Conservation (phyloP, 768 basidiomycete genomes). For the Gloeopeniophorella convolvens region DNA sequence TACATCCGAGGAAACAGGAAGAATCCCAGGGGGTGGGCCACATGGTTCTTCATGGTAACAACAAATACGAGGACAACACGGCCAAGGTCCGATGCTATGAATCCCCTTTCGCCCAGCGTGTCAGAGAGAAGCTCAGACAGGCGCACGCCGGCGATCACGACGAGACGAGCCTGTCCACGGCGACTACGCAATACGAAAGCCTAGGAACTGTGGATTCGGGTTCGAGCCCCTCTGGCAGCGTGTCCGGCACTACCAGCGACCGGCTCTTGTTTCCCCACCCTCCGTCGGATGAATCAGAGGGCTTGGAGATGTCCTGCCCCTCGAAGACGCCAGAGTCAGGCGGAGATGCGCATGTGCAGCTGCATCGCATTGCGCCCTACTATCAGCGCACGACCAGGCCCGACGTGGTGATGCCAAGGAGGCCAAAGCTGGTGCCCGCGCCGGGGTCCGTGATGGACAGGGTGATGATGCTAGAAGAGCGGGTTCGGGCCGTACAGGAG, state of each 20-base stretch:
- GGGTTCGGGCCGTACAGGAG: neutral
- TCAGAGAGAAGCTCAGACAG: slow-evolving; percentile 35
- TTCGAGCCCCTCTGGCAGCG: no score
- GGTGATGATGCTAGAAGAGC: slow-evolving; percentile 14
- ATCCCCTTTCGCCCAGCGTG: slow-evolving; percentile 39
- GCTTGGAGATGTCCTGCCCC: neutral
- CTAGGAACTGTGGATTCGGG: neutral
- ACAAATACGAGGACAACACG: neutral
- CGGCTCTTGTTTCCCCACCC: neutral
- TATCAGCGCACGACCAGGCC: neutral
- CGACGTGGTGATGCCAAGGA: slow-evolving; percentile 2
- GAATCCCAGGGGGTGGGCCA: neutral
- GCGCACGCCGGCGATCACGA: neutral
- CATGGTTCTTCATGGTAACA: neutral
- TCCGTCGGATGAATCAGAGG: neutral
- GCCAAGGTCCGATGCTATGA: slow-evolving; percentile 20
- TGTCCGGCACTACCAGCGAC: neutral
- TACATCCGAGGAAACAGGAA: neutral
- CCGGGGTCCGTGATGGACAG: slow-evolving; percentile 17
- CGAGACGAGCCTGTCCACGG: no score
- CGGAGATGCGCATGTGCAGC: neutral
- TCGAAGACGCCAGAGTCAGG: neutral
- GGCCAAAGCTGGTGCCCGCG: neutral
- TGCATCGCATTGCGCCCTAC: neutral
- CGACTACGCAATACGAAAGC: no score